Percentiles rank a stretch among this genome's conserved stretches.
phyloP scores from a whole-genome alignment of 1,284 basidiomycete species.

The Boletus semigastroideus region DNA sequence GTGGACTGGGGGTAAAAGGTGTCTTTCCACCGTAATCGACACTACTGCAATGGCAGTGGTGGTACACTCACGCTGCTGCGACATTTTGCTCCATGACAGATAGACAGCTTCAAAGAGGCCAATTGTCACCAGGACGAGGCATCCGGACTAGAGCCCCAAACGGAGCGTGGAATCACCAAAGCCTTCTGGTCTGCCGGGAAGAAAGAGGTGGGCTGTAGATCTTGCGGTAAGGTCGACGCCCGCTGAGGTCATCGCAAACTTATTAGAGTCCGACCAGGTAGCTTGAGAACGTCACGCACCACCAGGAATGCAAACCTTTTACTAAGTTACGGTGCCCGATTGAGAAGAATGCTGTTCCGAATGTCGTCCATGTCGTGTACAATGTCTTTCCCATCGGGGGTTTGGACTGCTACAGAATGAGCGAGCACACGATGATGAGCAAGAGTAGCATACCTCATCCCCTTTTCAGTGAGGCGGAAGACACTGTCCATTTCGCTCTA shows the following conservation, averaged over 20 bases:
- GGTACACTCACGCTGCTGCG: not conserved
- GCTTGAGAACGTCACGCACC: not conserved
- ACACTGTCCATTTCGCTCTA: not conserved
- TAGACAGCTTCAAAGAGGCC: constrained; percentile 6
- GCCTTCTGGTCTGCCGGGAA: not conserved
- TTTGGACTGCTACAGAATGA: constrained; percentile 2
- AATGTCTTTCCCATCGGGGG: not conserved
- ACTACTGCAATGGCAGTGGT: not conserved
- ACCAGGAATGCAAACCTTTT: not conserved
- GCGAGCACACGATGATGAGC: not conserved
- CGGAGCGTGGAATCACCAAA: not conserved
- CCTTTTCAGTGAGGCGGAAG: constrained; percentile 6
- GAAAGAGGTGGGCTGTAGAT: constrained; percentile 1
- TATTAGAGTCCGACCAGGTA: not conserved
- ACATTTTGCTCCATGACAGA: not conserved
- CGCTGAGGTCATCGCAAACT: constrained; percentile 1
- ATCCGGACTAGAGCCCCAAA: not conserved
- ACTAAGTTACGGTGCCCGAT: not conserved
- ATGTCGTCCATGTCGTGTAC: not conserved
- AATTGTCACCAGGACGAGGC: not conserved
- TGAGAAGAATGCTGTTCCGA: constrained; percentile 3
- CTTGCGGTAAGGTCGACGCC: not conserved
- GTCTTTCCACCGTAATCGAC: not conserved
- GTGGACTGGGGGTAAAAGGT: not conserved
- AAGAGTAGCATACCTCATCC: not conserved